phyloP scores from a whole-genome alignment of 345 rosid genomes.

The Populus deltoides region DNA sequence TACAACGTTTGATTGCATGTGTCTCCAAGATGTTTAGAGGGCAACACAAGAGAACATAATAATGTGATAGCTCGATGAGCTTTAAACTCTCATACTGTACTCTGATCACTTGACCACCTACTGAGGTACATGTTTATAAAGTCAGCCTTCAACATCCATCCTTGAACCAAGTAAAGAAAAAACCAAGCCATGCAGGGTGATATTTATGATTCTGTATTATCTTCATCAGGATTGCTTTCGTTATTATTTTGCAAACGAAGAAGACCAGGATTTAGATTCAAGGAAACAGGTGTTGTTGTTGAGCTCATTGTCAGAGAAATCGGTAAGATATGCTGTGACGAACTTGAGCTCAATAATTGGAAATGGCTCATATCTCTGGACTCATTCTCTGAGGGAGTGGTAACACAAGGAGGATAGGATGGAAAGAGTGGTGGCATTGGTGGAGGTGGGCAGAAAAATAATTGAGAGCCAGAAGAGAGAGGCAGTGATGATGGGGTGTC shows the following conservation, averaged over 20 bases:
- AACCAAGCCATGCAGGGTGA: not conserved
- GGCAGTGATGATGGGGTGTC: conserved; percentile 31
- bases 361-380: conserved; percentile 20
- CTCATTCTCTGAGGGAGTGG: conserved; percentile 12
- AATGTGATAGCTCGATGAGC: too few species aligned
- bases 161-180: too few species aligned
- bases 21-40: too few species aligned
- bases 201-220: conserved; percentile 14
- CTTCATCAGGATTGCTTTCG: conserved; percentile 16
- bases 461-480: conserved; percentile 43
- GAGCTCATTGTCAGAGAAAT: conserved; percentile 19
- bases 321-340: not conserved
- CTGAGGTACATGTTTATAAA: too few species aligned
- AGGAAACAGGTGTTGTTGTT: conserved; percentile 39
- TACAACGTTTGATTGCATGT: not conserved
- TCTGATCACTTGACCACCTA: too few species aligned
- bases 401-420: conserved; percentile 43
- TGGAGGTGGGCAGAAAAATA: conserved; percentile 59
- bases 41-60: too few species aligned
- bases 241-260: conserved; percentile 26
- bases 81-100: too few species aligned
- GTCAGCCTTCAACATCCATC: too few species aligned
- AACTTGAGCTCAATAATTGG: conserved; percentile 14
- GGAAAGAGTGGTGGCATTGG: conserved; percentile 57
- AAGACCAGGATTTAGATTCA: conserved; percentile 35